Percentiles rank a stretch among this genome's conserved stretches.
Conservation (phyloP, 345 rosid genomes). For the Bruguiera parviflora region DNA sequence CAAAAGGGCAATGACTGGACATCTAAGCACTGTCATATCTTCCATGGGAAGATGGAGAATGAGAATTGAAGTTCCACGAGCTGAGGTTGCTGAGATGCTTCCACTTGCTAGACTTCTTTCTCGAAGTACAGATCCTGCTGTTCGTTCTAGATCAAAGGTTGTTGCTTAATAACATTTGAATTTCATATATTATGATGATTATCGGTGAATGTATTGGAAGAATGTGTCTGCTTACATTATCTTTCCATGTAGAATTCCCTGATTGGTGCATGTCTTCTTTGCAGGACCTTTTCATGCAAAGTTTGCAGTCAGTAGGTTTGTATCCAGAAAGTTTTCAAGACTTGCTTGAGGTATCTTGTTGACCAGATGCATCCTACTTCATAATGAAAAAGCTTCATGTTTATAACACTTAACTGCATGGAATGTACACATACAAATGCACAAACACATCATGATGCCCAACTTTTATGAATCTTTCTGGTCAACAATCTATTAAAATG, state of each 20-base stretch:
- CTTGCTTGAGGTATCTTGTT: slow-evolving; percentile 66
- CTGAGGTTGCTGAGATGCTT: slow-evolving; percentile 99
- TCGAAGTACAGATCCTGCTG: slow-evolving; percentile 96
- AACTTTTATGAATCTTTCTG: slow-evolving; percentile 5
- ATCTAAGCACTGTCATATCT: slow-evolving; percentile 90
- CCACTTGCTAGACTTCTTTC: slow-evolving; percentile 98
- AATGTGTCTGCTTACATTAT: slow-evolving; percentile 4
- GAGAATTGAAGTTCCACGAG: slow-evolving; percentile 98
- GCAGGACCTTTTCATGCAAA: slow-evolving; percentile 93
- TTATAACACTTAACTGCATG: background rate
- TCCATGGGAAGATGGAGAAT: slow-evolving; percentile 99
- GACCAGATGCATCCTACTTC: slow-evolving; percentile 1
- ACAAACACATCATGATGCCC: background rate
- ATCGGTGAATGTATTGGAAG: background rate
- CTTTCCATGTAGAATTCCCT: slow-evolving; percentile 8
- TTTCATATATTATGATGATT: slow-evolving; percentile 6
- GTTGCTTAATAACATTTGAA: slow-evolving; percentile 20
- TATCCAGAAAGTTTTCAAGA: slow-evolving; percentile 73
- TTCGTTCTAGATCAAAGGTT: slow-evolving; percentile 94
- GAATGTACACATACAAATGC: background rate
- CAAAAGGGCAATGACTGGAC: slow-evolving; percentile 90
- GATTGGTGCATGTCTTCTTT: slow-evolving; percentile 15
- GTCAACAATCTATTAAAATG: slow-evolving; percentile 21
- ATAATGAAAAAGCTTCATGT: slow-evolving; percentile 8
- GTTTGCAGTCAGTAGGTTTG: slow-evolving; percentile 76